Evolutionary conservation across 306 rosid genomes (phyloP).

Genomic region (Quercus aquifolioides): DNA sequence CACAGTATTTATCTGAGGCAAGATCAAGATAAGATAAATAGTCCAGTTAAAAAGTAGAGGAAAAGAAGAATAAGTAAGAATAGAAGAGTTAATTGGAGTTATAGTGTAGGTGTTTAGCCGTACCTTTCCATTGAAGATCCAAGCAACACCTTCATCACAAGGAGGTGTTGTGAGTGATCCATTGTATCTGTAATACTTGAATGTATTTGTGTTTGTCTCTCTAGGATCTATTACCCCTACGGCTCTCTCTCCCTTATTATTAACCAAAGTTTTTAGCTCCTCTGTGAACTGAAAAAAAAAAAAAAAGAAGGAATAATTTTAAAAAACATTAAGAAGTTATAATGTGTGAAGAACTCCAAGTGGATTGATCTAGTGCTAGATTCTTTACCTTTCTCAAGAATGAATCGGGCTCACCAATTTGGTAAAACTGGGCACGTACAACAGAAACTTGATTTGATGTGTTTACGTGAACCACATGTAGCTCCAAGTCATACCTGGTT

Average conservation of each 20-base stretch:
- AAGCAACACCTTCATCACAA: constrained; percentile 67
- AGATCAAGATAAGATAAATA: background rate
- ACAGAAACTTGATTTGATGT: no score
- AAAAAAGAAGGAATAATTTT: no score
- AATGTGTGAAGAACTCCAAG: no score
- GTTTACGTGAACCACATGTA: no score
- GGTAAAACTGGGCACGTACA: no score
- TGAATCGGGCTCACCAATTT: no score
- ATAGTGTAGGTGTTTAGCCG: background rate
- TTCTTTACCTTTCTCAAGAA: no score
- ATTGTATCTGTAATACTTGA: constrained; percentile 52
- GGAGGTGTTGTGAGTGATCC: constrained; percentile 83
- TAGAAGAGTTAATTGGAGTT: no score
- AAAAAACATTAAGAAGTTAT: background rate
- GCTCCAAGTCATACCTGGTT: no score
- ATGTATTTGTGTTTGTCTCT: constrained; percentile 26
- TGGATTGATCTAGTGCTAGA: no score
- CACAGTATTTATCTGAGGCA: constrained; percentile 36
- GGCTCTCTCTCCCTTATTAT: constrained; percentile 16
- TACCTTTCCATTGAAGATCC: constrained; percentile 64
- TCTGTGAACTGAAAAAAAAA: constrained; percentile 33
- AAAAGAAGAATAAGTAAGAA: background rate
- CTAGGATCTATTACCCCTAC: constrained; percentile 53
- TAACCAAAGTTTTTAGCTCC: constrained; percentile 23
- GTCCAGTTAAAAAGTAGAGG: no score